Evolutionary conservation across 2,329 filamentous ascomycete genomes (phyloP).

Genomic region (Apiospora malaysiana): DNA sequence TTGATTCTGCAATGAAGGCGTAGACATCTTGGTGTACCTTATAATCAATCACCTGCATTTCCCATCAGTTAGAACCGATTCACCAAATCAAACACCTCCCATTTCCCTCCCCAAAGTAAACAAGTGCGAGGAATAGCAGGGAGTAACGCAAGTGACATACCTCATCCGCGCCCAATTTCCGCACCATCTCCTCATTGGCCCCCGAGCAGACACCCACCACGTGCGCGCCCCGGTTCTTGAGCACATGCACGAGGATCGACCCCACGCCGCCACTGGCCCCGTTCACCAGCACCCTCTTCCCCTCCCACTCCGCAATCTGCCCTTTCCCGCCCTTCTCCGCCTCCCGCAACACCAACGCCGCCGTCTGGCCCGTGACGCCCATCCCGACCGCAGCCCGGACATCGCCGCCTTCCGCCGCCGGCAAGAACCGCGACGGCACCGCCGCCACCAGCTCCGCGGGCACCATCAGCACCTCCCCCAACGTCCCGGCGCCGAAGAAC

Average conservation of each 20-base stretch:
- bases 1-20: not conserved
- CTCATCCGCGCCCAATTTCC: slow-evolving; percentile 22
- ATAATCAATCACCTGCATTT: slow-evolving; percentile 26
- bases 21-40: slow-evolving; percentile 22
- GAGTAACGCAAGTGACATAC: slow-evolving; percentile 1
- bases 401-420: no score
- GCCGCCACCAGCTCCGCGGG: slow-evolving; percentile 21
- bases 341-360: slow-evolving; percentile 23
- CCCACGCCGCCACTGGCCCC: slow-evolving; percentile 26
- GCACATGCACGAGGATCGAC: slow-evolving; percentile 24
- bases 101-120: no score
- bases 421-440: not conserved
- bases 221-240: slow-evolving; percentile 20
- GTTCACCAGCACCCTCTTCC: slow-evolving; percentile 24
- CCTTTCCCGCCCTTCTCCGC: not conserved
- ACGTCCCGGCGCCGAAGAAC: slow-evolving; percentile 23
- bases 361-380: slow-evolving; percentile 25
- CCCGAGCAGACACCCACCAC: slow-evolving; percentile 24
- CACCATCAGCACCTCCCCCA: slow-evolving; percentile 24
- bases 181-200: slow-evolving; percentile 21
- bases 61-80: not conserved
- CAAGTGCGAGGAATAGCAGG: no score
- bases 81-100: no score
- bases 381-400: slow-evolving; percentile 10
- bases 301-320: not conserved